These are phyloP conservation scores for Chaetomiaceae sp. DNA, from an alignment of 2,329 filamentous ascomycete species.

Conservation along the genomic window DNA sequence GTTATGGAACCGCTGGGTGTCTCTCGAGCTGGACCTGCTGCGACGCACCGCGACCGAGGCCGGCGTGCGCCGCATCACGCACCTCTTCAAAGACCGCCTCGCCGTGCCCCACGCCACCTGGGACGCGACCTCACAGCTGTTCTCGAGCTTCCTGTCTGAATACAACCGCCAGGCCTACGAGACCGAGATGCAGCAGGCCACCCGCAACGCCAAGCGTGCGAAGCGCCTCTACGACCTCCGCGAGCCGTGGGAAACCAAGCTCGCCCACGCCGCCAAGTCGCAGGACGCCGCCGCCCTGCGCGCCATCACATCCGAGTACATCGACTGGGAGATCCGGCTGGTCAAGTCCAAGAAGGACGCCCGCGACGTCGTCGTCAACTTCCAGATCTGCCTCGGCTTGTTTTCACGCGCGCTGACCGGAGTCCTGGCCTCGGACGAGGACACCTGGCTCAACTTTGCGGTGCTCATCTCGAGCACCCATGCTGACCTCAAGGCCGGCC, in stretches of 20 bases:
- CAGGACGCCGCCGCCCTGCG: conserved; percentile 53
- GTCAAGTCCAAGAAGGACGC: conserved; percentile 47
- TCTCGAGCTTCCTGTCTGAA: conserved; percentile 68
- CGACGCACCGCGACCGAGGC: conserved; percentile 49
- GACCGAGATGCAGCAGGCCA: conserved; percentile 64
- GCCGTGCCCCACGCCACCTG: conserved; percentile 68
- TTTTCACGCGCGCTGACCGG: conserved; percentile 71
- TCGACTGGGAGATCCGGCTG: conserved; percentile 76
- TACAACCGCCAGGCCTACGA: conserved; percentile 71
- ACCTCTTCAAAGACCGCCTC: conserved; percentile 66
- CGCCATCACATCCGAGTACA: conserved; percentile 58
- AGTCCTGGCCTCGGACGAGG: conserved; percentile 67
- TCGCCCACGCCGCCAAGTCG: conserved; percentile 54
- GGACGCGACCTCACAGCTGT: conserved; percentile 69
- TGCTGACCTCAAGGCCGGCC: conserved; percentile 32
- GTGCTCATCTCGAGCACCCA: conserved; percentile 62
- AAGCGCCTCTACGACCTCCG: conserved; percentile 61
- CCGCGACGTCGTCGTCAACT: conserved; percentile 32
- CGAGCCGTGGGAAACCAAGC: conserved; percentile 62
- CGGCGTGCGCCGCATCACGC: conserved; percentile 59
- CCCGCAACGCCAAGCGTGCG: conserved; percentile 56
- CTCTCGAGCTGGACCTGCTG: conserved; percentile 65
- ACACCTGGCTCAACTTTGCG: conserved; percentile 78
- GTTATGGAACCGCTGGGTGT: conserved; percentile 75
- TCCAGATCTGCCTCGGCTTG: conserved; percentile 57